Evolutionary conservation across 2,329 filamentous ascomycete species (phyloP), one percentile per base, ranked within the genome.

Genomic region (Bimuria novae-zelandiae): DNA sequence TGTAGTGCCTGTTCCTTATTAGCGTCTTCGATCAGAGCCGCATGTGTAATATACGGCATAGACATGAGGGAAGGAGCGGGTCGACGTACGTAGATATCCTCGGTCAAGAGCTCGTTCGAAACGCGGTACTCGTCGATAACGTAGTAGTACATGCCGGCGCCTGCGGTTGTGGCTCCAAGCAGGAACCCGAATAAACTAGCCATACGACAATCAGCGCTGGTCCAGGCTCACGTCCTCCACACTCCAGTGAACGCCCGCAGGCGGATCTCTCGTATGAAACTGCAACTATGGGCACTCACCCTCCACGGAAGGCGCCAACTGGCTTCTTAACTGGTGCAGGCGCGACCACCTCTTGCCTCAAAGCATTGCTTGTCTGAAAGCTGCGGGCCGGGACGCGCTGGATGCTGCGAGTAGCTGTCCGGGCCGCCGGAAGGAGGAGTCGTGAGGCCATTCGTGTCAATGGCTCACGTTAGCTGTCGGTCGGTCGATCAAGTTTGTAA

Each of bases 101-200:
- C 92, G 56, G 88, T 93, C 76, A 97, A 80, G 70, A 97, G 83
- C 77, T 96, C 90, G 79, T 97, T 97, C 64, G 91, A 90, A 37
- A 92, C 82, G 78, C 92, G 91, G 81, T 97, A 97, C 76, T 97
- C 92, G 73, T 93, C 86, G 65, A 97, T 79, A 62, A 96, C 84
- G 75, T 97, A 97, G 75, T 90, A 92, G 79, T 97, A 97, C 65
- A 95, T 89, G 53, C 85, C 88, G 47, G 83, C 84, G 67, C 91
- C 92, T 39, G 92, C 87, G 47, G 91, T 80, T 41, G 89, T 87
- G 57, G 89, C 87, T 61, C 93, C 93, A 59, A 94, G 81, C 45
- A 97, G 86, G 80, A 97, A 97, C 47, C 93, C 93, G 67, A 96
- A 91, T 55, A 97, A 79, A 53, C 93, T 97, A 65, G 25, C 10